phyloP scores from a whole-genome alignment of 1,284 basidiomycete genomes.

The Termitomyces sp. region DNA sequence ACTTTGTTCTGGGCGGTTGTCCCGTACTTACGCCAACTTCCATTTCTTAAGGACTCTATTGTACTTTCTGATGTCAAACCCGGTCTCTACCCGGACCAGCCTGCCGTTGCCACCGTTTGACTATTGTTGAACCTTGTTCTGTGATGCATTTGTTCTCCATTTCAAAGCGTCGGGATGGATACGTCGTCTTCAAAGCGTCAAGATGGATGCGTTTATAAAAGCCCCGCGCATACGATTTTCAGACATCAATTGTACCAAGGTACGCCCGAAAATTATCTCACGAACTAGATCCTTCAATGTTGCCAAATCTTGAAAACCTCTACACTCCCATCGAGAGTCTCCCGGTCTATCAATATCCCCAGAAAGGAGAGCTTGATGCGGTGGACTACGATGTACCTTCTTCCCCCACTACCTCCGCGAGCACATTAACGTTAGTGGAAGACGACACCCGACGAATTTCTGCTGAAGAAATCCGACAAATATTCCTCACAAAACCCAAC shows the following conservation, averaged over 20 bases:
- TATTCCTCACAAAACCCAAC: slow-evolving; percentile 13
- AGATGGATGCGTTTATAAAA: background rate
- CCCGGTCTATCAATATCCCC: background rate
- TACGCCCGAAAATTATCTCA: background rate
- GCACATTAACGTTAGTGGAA: slow-evolving; percentile 12
- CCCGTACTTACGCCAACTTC: background rate
- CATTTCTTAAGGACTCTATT: background rate
- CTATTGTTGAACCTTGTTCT: slow-evolving; percentile 5
- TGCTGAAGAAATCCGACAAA: slow-evolving; percentile 1
- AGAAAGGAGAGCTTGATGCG: background rate
- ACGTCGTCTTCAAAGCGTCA: background rate
- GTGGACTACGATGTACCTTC: background rate
- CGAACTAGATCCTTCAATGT: background rate
- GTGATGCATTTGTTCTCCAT: background rate
- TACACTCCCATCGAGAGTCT: background rate
- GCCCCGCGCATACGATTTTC: background rate
- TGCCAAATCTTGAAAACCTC: background rate
- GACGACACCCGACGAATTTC: slow-evolving; percentile 1
- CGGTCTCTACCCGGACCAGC: background rate
- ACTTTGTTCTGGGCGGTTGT: background rate
- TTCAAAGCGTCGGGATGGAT: background rate
- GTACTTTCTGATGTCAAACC: background rate
- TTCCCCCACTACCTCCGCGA: slow-evolving; percentile 8
- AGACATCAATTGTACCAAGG: background rate
- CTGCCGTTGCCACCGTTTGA: background rate